Base-by-base conservation (phyloP, 1,284 basidiomycete genomes). In the Cutaneotrichosporon sp. region DNA sequence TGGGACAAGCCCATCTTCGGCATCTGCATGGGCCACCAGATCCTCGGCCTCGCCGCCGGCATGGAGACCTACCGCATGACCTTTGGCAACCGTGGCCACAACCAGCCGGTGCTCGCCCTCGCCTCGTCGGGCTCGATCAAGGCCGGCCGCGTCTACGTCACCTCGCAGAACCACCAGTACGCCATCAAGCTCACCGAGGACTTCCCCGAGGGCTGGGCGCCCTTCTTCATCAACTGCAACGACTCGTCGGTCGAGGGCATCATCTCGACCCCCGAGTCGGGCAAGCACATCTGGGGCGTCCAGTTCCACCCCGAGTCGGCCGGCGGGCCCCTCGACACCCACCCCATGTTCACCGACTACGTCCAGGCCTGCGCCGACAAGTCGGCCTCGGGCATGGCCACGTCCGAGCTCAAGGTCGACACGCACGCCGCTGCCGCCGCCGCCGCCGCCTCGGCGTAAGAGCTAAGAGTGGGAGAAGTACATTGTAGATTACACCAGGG, bases 1-100 rank as follows among this genome's bases (percentile, higher is more conserved):
- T 98, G 95, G 93, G 82, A 89, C 79, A 90, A 88, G 75, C 95
- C 95, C 24, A 85, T 99, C 56, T 99, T 99, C 73, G 97, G 95
- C 62, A 97, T 99, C 74, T 99, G 95, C 82, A 99, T 99, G 97
- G 97, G 94, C 52, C 92, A 97, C 78, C 94, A 97, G 79, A 86
- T 99, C 70, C 91, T 99, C 70, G 95, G 97, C 54, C 90, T 99
- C 82, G 95, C 95, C 18, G 95, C 94, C 22, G 97, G 97, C 47
- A 81, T 98, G 64, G 93, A 97, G 72, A 92, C 95, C 8, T 98
- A 98, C 76, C 77, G 84, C 56, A 85, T 85, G 84, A 82, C 82
- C 49, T 98, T 98, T 74, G 95, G 95, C 29, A 98, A 99, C 80
- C 90, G 95, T 72, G 95, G 95, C n/a, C 97, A 99, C 81, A 99